Conservation (phyloP, 2,329 filamentous ascomycete genomes). For the Alternaria burnsii region DNA sequence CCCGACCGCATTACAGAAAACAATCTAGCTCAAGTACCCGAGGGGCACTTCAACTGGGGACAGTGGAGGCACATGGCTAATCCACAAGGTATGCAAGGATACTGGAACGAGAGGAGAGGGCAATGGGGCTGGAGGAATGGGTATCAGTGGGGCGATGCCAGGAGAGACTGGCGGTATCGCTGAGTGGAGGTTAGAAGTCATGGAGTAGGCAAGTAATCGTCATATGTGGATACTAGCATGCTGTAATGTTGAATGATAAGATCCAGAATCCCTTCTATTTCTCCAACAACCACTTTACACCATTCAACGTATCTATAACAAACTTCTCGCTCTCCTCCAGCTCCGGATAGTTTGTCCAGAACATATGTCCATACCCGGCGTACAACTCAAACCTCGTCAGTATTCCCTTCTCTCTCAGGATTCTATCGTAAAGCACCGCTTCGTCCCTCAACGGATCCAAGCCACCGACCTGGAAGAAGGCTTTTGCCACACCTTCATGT, state of each 20-base stretch:
- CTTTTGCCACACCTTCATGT: conserved; percentile 54
- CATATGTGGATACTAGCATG: neutral
- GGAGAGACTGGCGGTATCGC: neutral
- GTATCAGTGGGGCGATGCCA: neutral
- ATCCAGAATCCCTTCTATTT: neutral
- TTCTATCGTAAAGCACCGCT: conserved; percentile 57
- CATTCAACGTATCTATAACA: conserved; percentile 38
- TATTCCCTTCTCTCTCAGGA: conserved; percentile 49
- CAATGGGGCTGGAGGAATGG: neutral
- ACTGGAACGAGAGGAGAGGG: neutral
- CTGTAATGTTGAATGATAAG: neutral
- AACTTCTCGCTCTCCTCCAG: conserved; percentile 34
- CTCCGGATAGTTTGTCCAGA: conserved; percentile 49
- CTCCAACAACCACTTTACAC: conserved; percentile 43
- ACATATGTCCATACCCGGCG: conserved; percentile 55
- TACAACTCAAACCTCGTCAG: conserved; percentile 56
- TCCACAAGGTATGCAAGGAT: neutral
- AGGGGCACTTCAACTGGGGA: neutral
- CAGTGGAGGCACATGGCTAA: neutral
- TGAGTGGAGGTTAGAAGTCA: neutral
- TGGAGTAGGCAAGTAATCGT: neutral
- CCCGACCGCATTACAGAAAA: neutral
- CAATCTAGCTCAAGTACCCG: neutral
- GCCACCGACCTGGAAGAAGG: conserved; percentile 60
- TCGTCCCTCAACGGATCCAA: conserved; percentile 61